Evolutionary conservation across 352 stramenopile species (phyloP).

Genomic region (Phytophthora litchii): DNA sequence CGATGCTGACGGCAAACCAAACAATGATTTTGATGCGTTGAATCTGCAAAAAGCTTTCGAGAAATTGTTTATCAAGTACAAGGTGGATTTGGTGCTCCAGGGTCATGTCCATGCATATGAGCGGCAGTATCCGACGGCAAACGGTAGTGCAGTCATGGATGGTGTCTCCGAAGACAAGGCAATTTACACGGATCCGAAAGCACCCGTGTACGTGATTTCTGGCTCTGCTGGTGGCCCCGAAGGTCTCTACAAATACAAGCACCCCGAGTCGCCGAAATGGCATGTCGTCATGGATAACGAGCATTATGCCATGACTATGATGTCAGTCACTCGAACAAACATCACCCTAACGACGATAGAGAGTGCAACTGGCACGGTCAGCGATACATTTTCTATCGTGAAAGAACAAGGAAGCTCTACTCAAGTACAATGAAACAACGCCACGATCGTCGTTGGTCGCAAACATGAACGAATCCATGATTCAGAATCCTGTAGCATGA

Average conservation of each 20-base stretch:
- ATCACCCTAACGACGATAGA: conserved; percentile 39
- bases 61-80: conserved; percentile 62
- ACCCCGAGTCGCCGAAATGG: conserved; percentile 35
- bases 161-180: conserved; percentile 48
- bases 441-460: no score
- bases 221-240: conserved; percentile 42
- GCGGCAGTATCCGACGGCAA: conserved; percentile 49
- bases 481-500: neutral
- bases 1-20: conserved; percentile 21
- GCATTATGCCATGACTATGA: conserved; percentile 37
- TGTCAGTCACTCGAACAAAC: conserved; percentile 31
- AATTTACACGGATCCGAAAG: conserved; percentile 49
- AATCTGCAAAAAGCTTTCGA: conserved; percentile 58
- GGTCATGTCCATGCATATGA: conserved; percentile 64
- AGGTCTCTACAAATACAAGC: conserved; percentile 33
- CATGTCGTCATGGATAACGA: conserved; percentile 32
- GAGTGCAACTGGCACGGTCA: conserved; percentile 11
- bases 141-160: conserved; percentile 40
- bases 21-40: conserved; percentile 26
- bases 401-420: conserved; percentile 19
- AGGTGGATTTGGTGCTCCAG: conserved; percentile 58
- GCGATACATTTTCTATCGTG: conserved; percentile 50
- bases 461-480: no score
- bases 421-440: conserved; percentile 2
- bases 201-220: conserved; percentile 55